A percentile compares a stretch with the other conserved stretches of the same genome.
Conservation (phyloP, 768 basidiomycete genomes). For the Agaricus blazei region DNA sequence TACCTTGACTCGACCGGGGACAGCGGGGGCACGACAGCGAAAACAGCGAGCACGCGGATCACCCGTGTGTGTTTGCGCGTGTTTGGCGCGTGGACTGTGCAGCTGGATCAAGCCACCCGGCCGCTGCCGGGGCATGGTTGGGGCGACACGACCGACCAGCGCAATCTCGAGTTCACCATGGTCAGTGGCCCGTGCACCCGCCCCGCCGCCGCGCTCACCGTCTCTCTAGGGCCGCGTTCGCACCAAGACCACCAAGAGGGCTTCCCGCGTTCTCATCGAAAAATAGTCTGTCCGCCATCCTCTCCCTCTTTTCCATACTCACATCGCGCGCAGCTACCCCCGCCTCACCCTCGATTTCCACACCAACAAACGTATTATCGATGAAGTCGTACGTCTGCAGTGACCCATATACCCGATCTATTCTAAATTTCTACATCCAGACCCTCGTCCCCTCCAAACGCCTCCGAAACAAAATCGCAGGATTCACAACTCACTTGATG, state of each 20-base stretch:
- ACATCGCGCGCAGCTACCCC: constrained; percentile 69
- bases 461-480: constrained; percentile 98
- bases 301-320: not conserved
- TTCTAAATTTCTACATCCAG: constrained; percentile 28
- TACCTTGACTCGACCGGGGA: not conserved
- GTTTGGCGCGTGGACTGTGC: constrained; percentile 29
- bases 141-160: not conserved
- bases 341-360: constrained; percentile 99
- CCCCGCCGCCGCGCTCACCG: constrained; percentile 15
- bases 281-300: constrained; percentile 60
- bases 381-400: constrained; percentile 72
- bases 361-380: constrained; percentile 98
- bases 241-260: constrained; percentile 99
- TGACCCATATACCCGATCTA: not conserved
- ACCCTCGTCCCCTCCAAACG: constrained; percentile 97
- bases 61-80: not conserved
- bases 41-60: not conserved
- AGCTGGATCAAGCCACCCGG: constrained; percentile 34
- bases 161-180: constrained; percentile 33
- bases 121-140: constrained; percentile 26
- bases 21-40: not conserved
- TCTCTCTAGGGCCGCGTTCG: constrained; percentile 88
- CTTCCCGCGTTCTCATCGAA: constrained; percentile 97
- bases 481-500: constrained; percentile 99
- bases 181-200: constrained; percentile 26